Evolutionary conservation across 129 eudicot genomes (phyloP), one percentile per base, ranked within the genome.

Genomic region (Chrysanthemum seticuspe): DNA sequence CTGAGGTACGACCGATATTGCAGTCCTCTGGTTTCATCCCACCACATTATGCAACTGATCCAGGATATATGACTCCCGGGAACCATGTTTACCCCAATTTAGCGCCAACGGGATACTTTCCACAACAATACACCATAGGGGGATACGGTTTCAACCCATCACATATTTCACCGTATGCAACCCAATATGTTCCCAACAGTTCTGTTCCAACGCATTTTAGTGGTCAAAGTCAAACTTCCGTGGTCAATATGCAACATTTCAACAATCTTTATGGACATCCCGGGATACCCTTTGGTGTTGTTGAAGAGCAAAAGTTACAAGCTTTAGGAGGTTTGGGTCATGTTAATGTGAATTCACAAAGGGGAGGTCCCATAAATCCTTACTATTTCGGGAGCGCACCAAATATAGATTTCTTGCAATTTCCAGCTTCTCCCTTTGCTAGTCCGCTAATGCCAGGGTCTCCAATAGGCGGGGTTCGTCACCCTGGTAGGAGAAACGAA

Each of bases 41-140:
- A 2, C 74, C 88, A 21, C 67, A 73, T 57, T 84, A 81, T 77
- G 70, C 75, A 9, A 48, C 83, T 1, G 63, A 80, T 36, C 74
- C 83, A 18, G 64, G 80, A 23, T 84, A 81, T 65, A 69, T 68
- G 83, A 68, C 79, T 9, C 40, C 40, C 2, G 74, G 50, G 27
- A 72, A 63, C 47, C 78, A 52, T 13, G 47, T 76, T 65, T 84
- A 76, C 64, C 72, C 85, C 12, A 67, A 47, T 60, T n/a, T 70
- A 14, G 74, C 74, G 67, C 87, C 84, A 47, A 52, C 85, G 16
- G 16, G 86, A 34, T 82, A 76, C 71, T 80, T 79, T 13, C 60
- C 86, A 62, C 86, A 87, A 48, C 95, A 78, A 34, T 85, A 83
- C 60, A 70, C 71, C 63, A 27, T 86, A 4, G 83, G 83, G 83